A percentile compares a stretch with the other conserved stretches of the same genome.
Conservation (phyloP, 768 basidiomycete species). For the Candolleomyces eurysporus region DNA sequence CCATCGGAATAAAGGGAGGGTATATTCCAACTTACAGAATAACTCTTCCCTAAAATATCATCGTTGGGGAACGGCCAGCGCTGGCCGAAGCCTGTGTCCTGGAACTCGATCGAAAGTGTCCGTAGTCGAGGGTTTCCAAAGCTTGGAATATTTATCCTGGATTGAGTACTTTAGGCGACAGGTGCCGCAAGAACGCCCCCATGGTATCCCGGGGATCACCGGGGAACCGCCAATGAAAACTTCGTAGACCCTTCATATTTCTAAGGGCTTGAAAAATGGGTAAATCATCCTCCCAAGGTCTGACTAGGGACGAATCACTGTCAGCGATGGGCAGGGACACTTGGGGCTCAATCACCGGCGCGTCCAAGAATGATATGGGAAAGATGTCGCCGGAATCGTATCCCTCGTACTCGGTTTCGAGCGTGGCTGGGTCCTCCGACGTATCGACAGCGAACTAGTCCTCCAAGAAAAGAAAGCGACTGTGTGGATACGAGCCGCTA, state of each 20-base stretch:
- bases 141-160: background rate
- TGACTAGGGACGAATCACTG: background rate
- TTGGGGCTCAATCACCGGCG: background rate
- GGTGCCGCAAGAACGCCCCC: background rate
- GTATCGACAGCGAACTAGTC: background rate
- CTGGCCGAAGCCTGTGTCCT: background rate
- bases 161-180: background rate
- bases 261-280: background rate
- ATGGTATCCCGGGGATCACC: too few species aligned
- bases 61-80: background rate
- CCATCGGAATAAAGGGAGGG: background rate
- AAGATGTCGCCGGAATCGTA: background rate
- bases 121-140: background rate
- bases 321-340: background rate
- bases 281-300: background rate
- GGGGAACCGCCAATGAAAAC: background rate
- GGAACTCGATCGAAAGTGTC: background rate
- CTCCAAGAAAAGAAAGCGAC: background rate
- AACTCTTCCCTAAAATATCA: background rate
- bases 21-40: background rate
- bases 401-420: background rate
- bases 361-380: background rate
- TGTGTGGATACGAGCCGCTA: background rate
- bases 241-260: background rate
- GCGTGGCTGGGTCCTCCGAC: background rate